A percentile compares a stretch with the other conserved stretches of the same genome.
phyloP scores from a whole-genome alignment of 345 rosid genomes.

The Raphanus sativus region DNA sequence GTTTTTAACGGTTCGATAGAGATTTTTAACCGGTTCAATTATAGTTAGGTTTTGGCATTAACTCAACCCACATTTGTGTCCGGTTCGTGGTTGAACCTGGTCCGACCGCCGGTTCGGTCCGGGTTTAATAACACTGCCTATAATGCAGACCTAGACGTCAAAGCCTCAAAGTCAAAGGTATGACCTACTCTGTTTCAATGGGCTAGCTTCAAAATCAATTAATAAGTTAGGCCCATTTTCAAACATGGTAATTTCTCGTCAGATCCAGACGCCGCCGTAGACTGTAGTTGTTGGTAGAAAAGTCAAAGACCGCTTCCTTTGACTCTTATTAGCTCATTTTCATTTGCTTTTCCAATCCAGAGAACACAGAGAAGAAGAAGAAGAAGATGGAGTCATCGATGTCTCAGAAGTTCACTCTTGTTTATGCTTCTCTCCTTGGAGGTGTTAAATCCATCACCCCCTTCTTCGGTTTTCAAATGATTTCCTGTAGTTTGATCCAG shows the following conservation, averaged over 20 bases:
- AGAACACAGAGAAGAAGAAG: constrained; percentile 28
- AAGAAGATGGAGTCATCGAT: constrained; percentile 43
- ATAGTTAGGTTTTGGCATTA: too few relatives aligned
- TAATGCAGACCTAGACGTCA: neutral
- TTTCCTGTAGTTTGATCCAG: constrained; percentile 2
- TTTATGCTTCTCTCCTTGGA: constrained; percentile 54
- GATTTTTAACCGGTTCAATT: too few relatives aligned
- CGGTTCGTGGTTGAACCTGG: too few relatives aligned
- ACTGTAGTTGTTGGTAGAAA: neutral
- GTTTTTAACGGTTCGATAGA: too few relatives aligned
- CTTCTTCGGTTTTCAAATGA: neutral
- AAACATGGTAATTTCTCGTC: neutral
- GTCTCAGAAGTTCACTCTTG: constrained; percentile 42
- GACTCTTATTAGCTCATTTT: neutral
- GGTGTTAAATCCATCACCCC: constrained; percentile 38
- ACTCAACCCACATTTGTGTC: too few relatives aligned
- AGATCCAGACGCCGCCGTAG: constrained; percentile 6
- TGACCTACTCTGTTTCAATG: neutral
- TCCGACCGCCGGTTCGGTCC: too few relatives aligned
- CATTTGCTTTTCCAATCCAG: neutral
- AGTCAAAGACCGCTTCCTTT: neutral
- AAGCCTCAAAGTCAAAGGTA: neutral
- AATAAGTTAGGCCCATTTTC: neutral
- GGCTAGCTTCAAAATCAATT: neutral
- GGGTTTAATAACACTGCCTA: neutral